Conservation (phyloP, 1,139 yeast species). For the Lodderomyces beijingensis region DNA sequence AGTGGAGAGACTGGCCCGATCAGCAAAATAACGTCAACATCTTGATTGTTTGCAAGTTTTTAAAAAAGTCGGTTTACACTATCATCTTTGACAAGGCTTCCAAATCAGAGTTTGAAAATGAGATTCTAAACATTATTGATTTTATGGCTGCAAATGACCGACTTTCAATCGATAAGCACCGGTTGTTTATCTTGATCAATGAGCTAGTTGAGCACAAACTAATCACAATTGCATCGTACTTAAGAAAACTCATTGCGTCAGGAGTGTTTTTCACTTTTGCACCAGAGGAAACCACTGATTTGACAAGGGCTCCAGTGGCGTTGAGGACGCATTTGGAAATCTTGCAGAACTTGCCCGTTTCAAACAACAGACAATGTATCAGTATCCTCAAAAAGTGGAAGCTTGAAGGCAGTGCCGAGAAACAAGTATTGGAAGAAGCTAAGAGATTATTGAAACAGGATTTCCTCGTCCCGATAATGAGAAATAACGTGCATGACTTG, state of each 20-base stretch:
- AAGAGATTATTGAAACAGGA: constrained; percentile 20
- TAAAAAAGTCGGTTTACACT: constrained; percentile 27
- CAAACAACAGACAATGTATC: constrained; percentile 48
- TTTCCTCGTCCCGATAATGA: constrained; percentile 21
- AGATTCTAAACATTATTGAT: constrained; percentile 46
- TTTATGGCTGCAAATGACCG: constrained; percentile 30
- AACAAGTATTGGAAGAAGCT: constrained; percentile 27
- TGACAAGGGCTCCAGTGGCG: constrained; percentile 13
- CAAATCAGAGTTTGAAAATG: constrained; percentile 45
- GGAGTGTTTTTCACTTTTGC: constrained; percentile 68
- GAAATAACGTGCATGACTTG: constrained; percentile 13
- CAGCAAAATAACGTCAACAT: constrained; percentile 29
- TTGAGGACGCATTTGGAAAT: constrained; percentile 15
- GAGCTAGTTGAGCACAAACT: constrained; percentile 51
- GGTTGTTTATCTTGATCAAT: constrained; percentile 49
- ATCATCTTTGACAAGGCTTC: constrained; percentile 19
- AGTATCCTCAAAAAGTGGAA: constrained; percentile 43
- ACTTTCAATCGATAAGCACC: constrained; percentile 19
- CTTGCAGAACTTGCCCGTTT: constrained; percentile 50
- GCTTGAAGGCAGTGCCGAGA: constrained; percentile 23
- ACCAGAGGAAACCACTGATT: constrained; percentile 16
- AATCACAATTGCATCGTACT: constrained; percentile 61
- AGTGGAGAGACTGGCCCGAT: constrained; percentile 24
- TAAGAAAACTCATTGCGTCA: constrained; percentile 75
- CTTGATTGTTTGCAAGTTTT: constrained; percentile 35